Base-by-base conservation (phyloP, 202 grass and related monocot species). In the Brachypodium distachyon region DNA sequence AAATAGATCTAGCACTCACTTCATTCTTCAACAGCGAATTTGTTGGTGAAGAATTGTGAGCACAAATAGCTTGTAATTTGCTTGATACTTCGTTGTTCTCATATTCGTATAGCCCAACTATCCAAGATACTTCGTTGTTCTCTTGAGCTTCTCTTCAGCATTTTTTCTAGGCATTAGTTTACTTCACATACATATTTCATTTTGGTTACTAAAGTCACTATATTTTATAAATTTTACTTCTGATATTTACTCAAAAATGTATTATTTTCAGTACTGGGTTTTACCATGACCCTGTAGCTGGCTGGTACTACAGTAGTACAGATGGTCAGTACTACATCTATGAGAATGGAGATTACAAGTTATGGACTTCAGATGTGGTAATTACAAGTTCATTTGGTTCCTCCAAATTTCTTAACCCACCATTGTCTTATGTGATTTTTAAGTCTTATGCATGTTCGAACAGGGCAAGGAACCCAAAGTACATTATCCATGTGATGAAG, bases 231-330 rank as follows among this genome's bases (percentile, higher is more conserved):
- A 10, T 14, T 34, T 17, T 21, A 5, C 6, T 27, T 32, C 21
- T 58, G 10, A 37, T 72, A 79, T 70, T 75, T 77, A 56, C 55
- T 82, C 71, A 32, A 50, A 31, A 67, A 21, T 60, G 29, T 44
- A 78, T 61, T 27, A 28, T 73, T 80, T 91, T 64, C 95, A 92
- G 87, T 80, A 94, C 87, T 72, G 87, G 89, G 59, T 98, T 98
- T 87, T 98, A 94, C 65, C 87, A 98, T 70, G 91, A 98, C 54
- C 85, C 91, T 29, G 21, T 60, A 6, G 85, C 91, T 77, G 95
- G 91, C 70, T 94, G 95, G 89, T 94, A 92, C 70, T 98, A 90
- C 77, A 88, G 80, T 77, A 87, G 78, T 65, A 84, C 61, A 85
- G 89, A 98, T 80, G 77, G 89, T n/a, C 71, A 74, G 19, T 98